Evolutionary conservation across 2,329 filamentous ascomycete species (phyloP).

Genomic region (Hypoxylon sp.): DNA sequence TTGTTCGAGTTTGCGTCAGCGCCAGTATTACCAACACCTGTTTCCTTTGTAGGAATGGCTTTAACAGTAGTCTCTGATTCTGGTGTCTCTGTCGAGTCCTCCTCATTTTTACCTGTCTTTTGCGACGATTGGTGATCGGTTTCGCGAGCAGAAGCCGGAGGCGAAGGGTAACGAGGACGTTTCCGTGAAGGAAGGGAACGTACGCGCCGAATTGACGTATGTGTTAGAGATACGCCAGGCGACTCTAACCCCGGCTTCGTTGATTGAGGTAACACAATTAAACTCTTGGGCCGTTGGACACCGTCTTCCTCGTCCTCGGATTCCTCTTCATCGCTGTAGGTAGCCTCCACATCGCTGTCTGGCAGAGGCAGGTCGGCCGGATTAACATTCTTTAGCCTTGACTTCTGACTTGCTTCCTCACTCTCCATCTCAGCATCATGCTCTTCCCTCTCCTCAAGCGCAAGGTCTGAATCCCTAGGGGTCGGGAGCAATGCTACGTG

Average conservation of each 20-base stretch:
- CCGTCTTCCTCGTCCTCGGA: slow-evolving; percentile 60
- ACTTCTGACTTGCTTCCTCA: slow-evolving; percentile 20
- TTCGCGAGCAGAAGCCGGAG: slow-evolving; percentile 8
- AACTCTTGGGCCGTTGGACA: slow-evolving; percentile 64
- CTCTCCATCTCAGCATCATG: slow-evolving; percentile 24
- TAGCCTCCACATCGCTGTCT: slow-evolving; percentile 74
- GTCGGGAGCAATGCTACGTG: slow-evolving; percentile 59
- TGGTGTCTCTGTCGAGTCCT: not conserved
- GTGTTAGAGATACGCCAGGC: slow-evolving; percentile 36
- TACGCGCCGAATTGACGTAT: slow-evolving; percentile 54
- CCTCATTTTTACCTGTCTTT: slow-evolving; percentile 8
- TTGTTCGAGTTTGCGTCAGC: slow-evolving; percentile 4
- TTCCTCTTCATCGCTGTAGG: slow-evolving; percentile 74
- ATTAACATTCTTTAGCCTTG: slow-evolving; percentile 53
- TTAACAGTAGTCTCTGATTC: not conserved
- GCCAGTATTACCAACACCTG: not conserved
- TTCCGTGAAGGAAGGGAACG: slow-evolving; percentile 49
- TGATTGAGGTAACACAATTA: slow-evolving; percentile 55
- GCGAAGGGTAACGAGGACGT: slow-evolving; percentile 40
- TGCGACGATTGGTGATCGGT: not conserved
- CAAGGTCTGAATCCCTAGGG: slow-evolving; percentile 35
- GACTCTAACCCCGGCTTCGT: slow-evolving; percentile 49
- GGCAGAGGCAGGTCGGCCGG: slow-evolving; percentile 79
- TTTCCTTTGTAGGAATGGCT: slow-evolving; percentile 8
- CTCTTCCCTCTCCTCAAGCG: slow-evolving; percentile 49